Evolutionary conservation across 768 basidiomycete species (phyloP), one percentile per base, ranked within the genome.

Genomic region (Ramaria sp.): DNA sequence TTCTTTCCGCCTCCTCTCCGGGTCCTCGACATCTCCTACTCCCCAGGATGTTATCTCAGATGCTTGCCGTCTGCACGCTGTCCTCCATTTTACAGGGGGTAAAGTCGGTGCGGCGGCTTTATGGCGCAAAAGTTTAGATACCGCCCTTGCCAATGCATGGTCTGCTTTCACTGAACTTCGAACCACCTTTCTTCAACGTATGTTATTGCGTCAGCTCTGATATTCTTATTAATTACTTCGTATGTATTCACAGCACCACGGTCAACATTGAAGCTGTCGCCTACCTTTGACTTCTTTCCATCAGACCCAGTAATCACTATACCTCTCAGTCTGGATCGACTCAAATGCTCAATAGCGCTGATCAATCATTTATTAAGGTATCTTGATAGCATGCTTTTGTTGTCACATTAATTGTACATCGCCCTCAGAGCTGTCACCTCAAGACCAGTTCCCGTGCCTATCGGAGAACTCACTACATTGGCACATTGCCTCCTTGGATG

Each of bases 81-180:
- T 73, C 22, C 71, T 92, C 5, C 83, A 83, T 65, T 67, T 78
- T 27, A 82, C 85, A 0, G 87, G 87, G 20, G 89, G 90, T 7
- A 92, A 89, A 66, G 81, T 87, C 8, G 85, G 83, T 24, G 81
- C 82, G 15, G 72, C 79, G 10, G 77, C 71, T 50, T 61, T 84
- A 5, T 92, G 89, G 89, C 75, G 82, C 58, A 88, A 84, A 61
- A 80, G 79, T 15, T 56, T 90, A 24, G 85, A 89, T 48, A 83
- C 83, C 27, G 80, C 82, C 1, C 56, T 91, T 48, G 69, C 68
- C 0, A 80, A 83, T 61, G 80, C 78, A n/a, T 83, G 79, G 79
- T 73, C 70, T 56, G 76, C 84, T 2, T 78, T 87, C 62, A 57
- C 68, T 25, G 65, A 72, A 5, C 57, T 91, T 48, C 71, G 85